Conservation (phyloP, 2,329 filamentous ascomycete genomes). For the Aschersonia sp. region DNA sequence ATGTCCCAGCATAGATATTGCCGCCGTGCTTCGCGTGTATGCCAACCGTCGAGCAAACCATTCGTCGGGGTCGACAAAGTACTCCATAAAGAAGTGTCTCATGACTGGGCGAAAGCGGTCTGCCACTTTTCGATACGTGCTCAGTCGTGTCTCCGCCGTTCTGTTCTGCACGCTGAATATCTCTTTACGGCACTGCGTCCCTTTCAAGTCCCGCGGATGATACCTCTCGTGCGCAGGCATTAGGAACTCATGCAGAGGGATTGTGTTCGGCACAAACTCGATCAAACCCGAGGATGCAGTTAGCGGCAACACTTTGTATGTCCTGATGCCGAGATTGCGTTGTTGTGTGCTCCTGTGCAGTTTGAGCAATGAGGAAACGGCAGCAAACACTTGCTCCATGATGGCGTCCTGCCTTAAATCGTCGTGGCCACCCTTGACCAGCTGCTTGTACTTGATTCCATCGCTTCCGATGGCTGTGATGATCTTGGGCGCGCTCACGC, state of each 20-base stretch:
- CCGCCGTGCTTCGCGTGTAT: constrained; percentile 86
- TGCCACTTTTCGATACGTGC: constrained; percentile 63
- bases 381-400: constrained; percentile 99
- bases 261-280: constrained; percentile 90
- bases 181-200: constrained; percentile 60
- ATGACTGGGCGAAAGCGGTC: constrained; percentile 84
- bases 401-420: constrained; percentile 93
- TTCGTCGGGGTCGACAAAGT: constrained; percentile 84
- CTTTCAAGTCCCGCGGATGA: constrained; percentile 70
- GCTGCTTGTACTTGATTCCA: constrained; percentile 69
- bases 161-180: constrained; percentile 62
- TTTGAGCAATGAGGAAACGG: constrained; percentile 80
- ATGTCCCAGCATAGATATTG: constrained; percentile 89
- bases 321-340: constrained; percentile 77
- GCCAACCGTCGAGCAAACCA: constrained; percentile 86
- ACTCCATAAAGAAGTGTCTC: constrained; percentile 94
- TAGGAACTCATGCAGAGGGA: constrained; percentile 82
- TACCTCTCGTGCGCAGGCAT: constrained; percentile 83
- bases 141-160: constrained; percentile 55
- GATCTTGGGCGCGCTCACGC: constrained; percentile 87
- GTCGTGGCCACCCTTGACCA: constrained; percentile 92
- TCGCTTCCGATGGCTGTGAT: constrained; percentile 69
- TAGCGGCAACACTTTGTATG: constrained; percentile 91
- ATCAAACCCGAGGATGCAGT: constrained; percentile 80
- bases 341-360: constrained; percentile 79